Percentiles rank a stretch among this genome's conserved stretches.
These are phyloP conservation scores for Setaria viridis DNA, from an alignment of 202 grass and related monocot genomes.

Conservation along the genomic window DNA sequence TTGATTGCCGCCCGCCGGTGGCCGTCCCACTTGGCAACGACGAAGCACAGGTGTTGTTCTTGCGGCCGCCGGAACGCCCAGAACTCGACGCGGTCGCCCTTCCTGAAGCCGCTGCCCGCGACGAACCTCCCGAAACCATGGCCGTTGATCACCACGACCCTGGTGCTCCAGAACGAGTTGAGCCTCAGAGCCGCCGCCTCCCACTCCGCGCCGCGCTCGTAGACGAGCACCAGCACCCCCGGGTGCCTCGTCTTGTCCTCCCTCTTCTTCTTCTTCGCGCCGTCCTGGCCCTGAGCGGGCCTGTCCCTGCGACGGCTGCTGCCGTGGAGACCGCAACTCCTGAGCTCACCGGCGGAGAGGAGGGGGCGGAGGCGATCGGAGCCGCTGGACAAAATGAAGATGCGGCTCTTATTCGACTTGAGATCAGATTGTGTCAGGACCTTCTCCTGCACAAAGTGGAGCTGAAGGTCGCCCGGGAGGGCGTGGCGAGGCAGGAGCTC, in stretches of 20 bases:
- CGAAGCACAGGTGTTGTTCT: not conserved
- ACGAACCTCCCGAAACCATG: not conserved
- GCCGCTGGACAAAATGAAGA: not conserved
- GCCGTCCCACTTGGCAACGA: not conserved
- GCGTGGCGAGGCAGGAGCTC: not conserved
- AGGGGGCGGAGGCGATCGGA: not conserved
- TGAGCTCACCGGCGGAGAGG: not conserved
- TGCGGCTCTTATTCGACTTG: not conserved
- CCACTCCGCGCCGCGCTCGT: not conserved
- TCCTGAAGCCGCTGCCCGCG: not conserved
- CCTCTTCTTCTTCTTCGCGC: not conserved
- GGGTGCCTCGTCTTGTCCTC: not conserved
- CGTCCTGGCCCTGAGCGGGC: no score
- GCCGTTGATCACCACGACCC: constrained; percentile 32
- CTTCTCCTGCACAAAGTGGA: constrained; percentile 38
- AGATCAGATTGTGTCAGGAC: not conserved
- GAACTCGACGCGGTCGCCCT: not conserved
- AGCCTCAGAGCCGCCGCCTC: constrained; percentile 2
- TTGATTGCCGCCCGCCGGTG: not conserved
- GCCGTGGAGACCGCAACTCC: no score
- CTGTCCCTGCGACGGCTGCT: not conserved
- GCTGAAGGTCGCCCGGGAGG: not conserved
- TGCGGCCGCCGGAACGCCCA: constrained; percentile 26
- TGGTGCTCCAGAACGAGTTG: constrained; percentile 14
- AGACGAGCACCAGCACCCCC: constrained; percentile 3